Conservation (phyloP, 202 grass and related monocot species). For the Setaria viridis region DNA sequence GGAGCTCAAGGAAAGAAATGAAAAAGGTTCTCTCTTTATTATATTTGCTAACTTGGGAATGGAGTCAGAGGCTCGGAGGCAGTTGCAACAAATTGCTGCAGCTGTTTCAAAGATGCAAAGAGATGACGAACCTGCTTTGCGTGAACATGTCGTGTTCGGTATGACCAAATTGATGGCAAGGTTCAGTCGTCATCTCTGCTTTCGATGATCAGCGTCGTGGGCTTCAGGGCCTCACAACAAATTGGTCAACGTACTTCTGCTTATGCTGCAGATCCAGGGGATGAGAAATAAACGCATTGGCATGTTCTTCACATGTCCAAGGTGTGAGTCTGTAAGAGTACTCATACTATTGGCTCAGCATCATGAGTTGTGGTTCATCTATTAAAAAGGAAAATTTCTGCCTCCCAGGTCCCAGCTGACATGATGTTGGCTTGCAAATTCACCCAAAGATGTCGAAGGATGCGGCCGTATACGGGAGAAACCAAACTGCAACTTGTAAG, state of each 20-base stretch:
- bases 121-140: not conserved
- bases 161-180: constrained; percentile 1
- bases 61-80: not conserved
- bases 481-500: constrained; percentile 4
- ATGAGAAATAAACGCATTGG: not conserved
- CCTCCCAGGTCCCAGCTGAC: not conserved
- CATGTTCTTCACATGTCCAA: not conserved
- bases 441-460: not conserved
- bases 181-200: not conserved
- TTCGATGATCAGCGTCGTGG: not conserved
- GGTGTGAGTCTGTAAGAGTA: not conserved
- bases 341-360: not conserved
- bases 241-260: not conserved
- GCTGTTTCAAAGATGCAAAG: not conserved
- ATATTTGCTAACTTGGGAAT: not conserved
- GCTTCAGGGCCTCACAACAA: not conserved
- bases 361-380: not conserved
- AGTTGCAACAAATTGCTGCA: not conserved
- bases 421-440: not conserved
- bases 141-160: not conserved
- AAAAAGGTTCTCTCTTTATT: not conserved
- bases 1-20: constrained; percentile 1
- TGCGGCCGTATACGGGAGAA: not conserved
- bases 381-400: not conserved
- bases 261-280: not conserved